A percentile compares a stretch with the other conserved stretches of the same genome.
Conservation (phyloP, 805 yeast species). For the Metschnikowia gelsemii region DNA sequence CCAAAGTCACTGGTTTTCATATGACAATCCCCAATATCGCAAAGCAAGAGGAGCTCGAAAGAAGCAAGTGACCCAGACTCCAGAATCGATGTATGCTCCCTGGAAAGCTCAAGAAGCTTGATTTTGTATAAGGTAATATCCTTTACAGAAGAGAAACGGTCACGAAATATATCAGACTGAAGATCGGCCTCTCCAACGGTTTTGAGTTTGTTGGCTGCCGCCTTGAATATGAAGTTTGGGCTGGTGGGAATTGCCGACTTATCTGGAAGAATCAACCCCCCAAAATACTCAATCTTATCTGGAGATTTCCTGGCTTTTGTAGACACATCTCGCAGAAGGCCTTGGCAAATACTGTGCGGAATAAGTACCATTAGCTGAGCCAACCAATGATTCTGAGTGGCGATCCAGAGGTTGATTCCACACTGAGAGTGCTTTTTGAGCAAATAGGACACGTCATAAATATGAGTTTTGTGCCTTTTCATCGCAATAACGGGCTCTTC, state of each 20-base stretch:
- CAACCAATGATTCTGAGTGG: slow-evolving; percentile 63
- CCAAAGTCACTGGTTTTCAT: slow-evolving; percentile 17
- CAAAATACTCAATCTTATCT: slow-evolving; percentile 24
- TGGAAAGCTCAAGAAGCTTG: slow-evolving; percentile 6
- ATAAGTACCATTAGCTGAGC: slow-evolving; percentile 55
- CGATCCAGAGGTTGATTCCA: slow-evolving; percentile 46
- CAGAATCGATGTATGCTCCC: neutral
- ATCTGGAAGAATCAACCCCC: slow-evolving; percentile 35
- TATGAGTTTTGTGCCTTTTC: slow-evolving; percentile 63
- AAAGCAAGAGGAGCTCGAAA: slow-evolving; percentile 35
- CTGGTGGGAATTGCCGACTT: slow-evolving; percentile 27
- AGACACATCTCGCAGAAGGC: slow-evolving; percentile 16
- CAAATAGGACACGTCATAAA: slow-evolving; percentile 47
- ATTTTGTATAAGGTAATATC: slow-evolving; percentile 12
- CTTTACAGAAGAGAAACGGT: neutral
- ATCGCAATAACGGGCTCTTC: slow-evolving; percentile 60
- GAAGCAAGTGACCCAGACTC: neutral
- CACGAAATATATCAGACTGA: slow-evolving; percentile 4
- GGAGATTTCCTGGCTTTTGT: slow-evolving; percentile 15
- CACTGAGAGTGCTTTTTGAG: slow-evolving; percentile 26
- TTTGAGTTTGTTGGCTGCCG: slow-evolving; percentile 34
- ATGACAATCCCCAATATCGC: slow-evolving; percentile 52
- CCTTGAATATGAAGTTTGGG: slow-evolving; percentile 30
- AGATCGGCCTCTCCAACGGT: neutral
- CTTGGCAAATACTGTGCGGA: slow-evolving; percentile 40